phyloP scores from a whole-genome alignment of 2,329 filamentous ascomycete genomes.

The Diaporthe citriasiana region DNA sequence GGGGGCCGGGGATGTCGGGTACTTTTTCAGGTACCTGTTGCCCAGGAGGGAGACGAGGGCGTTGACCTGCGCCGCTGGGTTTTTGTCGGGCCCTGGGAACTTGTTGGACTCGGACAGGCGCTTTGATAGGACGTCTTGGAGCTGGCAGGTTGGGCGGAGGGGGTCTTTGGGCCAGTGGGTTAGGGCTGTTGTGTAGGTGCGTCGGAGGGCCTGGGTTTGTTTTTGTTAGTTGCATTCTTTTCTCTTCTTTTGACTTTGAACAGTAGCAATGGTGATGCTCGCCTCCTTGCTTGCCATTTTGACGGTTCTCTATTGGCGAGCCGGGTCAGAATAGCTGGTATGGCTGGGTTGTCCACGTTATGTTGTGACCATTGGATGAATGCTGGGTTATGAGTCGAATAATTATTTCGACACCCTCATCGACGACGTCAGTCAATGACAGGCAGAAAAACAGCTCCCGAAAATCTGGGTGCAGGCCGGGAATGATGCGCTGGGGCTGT shows the following conservation, averaged over 20 bases:
- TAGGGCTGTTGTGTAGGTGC: conserved; percentile 61
- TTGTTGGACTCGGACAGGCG: conserved; percentile 55
- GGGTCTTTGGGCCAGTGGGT: conserved; percentile 74
- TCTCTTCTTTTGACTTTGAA: neutral
- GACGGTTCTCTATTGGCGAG: neutral
- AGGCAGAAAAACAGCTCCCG: neutral
- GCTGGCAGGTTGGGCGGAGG: conserved; percentile 73
- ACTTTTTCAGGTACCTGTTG: conserved; percentile 70
- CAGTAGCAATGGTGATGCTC: neutral
- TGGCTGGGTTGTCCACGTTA: neutral
- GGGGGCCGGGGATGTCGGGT: conserved; percentile 45
- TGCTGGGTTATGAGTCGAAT: neutral
- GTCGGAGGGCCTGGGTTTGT: conserved; percentile 32
- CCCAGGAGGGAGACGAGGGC: conserved; percentile 71
- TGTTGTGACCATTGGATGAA: neutral
- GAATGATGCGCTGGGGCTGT: conserved; percentile 16
- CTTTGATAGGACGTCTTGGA: conserved; percentile 68
- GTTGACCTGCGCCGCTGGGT: conserved; percentile 64
- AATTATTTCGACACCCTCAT: neutral
- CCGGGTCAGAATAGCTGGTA: too few relatives aligned
- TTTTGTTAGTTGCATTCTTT: neutral
- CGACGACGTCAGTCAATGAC: conserved; percentile 4
- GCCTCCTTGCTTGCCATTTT: conserved; percentile 42
- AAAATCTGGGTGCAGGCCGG: neutral
- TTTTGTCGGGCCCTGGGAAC: conserved; percentile 44